These are phyloP conservation scores for Hibiscus trionum DNA, from an alignment of 345 rosid genomes.

Conservation along the genomic window DNA sequence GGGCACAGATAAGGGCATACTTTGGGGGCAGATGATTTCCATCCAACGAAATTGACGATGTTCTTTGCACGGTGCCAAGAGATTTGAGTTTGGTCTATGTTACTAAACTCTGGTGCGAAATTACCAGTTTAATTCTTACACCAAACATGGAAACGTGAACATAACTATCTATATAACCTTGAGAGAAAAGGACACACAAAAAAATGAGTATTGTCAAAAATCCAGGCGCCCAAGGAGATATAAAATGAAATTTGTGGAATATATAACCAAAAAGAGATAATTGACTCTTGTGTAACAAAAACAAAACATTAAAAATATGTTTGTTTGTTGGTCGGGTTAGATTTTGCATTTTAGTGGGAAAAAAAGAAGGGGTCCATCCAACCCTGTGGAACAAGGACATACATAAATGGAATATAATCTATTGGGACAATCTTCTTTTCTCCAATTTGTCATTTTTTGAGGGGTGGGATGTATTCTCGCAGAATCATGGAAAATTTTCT, in stretches of 20 bases:
- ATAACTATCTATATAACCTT: neutral
- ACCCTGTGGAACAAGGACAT: neutral
- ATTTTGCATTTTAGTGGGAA: neutral
- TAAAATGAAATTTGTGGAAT: neutral
- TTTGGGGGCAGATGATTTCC: too few relatives aligned
- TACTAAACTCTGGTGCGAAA: too few relatives aligned
- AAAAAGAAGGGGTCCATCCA: neutral
- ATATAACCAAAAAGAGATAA: neutral
- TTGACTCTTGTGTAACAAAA: neutral
- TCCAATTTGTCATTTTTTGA: neutral
- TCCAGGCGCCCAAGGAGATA: neutral
- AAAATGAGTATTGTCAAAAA: neutral
- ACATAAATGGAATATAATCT: neutral
- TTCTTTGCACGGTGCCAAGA: too few relatives aligned
- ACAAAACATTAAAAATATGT: constrained; percentile 6
- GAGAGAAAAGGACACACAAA: neutral
- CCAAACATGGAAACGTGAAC: neutral
- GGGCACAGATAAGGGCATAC: too few relatives aligned
- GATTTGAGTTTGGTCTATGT: too few relatives aligned
- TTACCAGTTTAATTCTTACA: neutral
- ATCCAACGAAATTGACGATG: too few relatives aligned
- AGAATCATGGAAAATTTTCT: neutral
- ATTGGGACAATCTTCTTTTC: constrained; percentile 4
- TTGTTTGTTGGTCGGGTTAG: constrained; percentile 11
- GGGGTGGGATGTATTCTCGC: constrained; percentile 1